A percentile compares a stretch with the other conserved stretches of the same genome.
phyloP scores from a whole-genome alignment of 23 red algal genomes.

The Agarophyton chilense region DNA sequence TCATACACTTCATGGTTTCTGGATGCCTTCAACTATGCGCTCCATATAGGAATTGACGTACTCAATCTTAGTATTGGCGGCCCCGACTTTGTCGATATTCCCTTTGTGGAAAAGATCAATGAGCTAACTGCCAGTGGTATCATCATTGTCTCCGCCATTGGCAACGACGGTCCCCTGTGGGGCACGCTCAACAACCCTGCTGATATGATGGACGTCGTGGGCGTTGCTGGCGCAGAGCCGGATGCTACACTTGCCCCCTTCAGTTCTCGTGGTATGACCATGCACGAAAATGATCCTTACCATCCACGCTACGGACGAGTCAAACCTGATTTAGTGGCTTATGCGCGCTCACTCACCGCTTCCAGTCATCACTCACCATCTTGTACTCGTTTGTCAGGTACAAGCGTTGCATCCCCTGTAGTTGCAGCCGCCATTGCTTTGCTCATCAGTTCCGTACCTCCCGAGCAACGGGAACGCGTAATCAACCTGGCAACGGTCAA shows the following conservation, averaged over 20 bases:
- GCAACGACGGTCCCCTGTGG: conserved; percentile 92
- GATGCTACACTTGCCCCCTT: conserved; percentile 77
- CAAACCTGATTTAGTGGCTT: conserved; percentile 82
- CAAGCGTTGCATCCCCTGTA: conserved; percentile 75
- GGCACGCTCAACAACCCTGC: conserved; percentile 86
- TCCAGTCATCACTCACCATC: conserved; percentile 46
- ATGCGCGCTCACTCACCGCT: conserved; percentile 57
- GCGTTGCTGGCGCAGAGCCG: conserved; percentile 84
- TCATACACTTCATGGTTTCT: conserved; percentile 90
- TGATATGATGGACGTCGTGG: conserved; percentile 90
- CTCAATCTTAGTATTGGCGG: conserved; percentile 91
- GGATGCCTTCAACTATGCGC: conserved; percentile 93
- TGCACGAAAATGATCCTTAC: conserved; percentile 52
- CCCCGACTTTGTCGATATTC: conserved; percentile 79
- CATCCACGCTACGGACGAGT: conserved; percentile 69
- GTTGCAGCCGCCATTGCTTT: conserved; percentile 84
- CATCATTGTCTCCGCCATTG: conserved; percentile 82
- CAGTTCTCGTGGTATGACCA: conserved; percentile 91
- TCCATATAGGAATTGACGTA: conserved; percentile 75
- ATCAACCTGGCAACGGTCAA: conserved; percentile 77
- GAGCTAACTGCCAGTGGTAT: conserved; percentile 83
- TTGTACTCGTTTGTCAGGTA: conserved; percentile 68
- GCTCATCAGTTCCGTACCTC: conserved; percentile 58
- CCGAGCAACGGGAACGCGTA: conserved; percentile 36
- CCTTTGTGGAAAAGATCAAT: conserved; percentile 92